Base-by-base conservation (phyloP, 2,329 filamentous ascomycete species). In the Zymoseptoria crescenta region DNA sequence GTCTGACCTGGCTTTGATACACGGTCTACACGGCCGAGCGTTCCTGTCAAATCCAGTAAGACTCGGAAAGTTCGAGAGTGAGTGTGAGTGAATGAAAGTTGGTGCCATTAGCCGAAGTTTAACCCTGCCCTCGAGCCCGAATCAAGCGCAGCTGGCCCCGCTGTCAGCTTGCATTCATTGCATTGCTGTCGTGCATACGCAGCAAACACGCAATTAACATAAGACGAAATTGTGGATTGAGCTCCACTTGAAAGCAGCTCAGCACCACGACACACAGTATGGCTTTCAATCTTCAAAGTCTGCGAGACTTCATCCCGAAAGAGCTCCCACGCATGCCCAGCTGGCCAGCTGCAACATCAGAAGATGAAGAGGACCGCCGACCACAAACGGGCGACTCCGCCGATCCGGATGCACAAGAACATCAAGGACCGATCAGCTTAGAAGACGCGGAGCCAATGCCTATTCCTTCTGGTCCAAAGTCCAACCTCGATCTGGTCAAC, bases 401-500 rank as follows among this genome's bases (percentile, higher is more conserved):
- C 48, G 64, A 66, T 45, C 57, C 64, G 48, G 64, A 66, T 35
- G 62, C 64, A 8, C 49, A 63, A 21, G 57, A 65, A 41, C 61
- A 49, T 51, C 55, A 57, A 27, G 35, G 28, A 6, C 57, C 63
- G 10, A 60, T 64, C 27, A 64, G 55, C 24, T 63, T 69, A 53
- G 51, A 59, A 2, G 52, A 68, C 4, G 65, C 63, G 19, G 68
- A 72, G 13, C 72, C 72, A 10, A 60, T 55, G 24, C 69, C 71
- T 8, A 68, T 72, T 20, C 50, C 61, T 2, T 54, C 64, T 7
- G 68, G 69, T 4, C 72, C 72, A 2, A 73, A 72, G 61, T 77
- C 78, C 27, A 80, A 83, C 63, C 74, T 84, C 54, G 80, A 83
- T 55, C 74, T 85, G 27, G 72, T 84, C 53, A 74, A 78, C 56